A percentile compares a stretch with the other conserved stretches of the same genome.
These are phyloP conservation scores for Thalassiosira mediterranea DNA, from an alignment of 352 stramenopile species.

Conservation along the genomic window DNA sequence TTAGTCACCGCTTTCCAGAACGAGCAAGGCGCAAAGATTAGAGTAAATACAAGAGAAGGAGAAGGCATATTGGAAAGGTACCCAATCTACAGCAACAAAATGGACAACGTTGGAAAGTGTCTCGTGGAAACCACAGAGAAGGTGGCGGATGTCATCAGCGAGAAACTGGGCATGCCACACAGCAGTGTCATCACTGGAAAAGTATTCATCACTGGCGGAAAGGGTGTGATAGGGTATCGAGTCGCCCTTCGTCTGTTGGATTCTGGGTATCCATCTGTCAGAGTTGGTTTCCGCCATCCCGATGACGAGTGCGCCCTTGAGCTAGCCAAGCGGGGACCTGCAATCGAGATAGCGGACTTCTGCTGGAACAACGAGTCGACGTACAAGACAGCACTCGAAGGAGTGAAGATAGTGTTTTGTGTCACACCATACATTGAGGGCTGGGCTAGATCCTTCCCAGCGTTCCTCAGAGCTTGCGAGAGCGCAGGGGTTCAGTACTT, in stretches of 20 bases:
- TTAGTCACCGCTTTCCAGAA: too few relatives aligned
- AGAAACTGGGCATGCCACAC: slow-evolving; percentile 21
- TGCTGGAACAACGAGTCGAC: slow-evolving; percentile 38
- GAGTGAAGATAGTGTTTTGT: slow-evolving; percentile 56
- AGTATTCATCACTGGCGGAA: slow-evolving; percentile 53
- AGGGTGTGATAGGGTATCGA: slow-evolving; percentile 34
- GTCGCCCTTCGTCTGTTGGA: slow-evolving; percentile 39
- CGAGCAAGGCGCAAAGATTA: too few relatives aligned
- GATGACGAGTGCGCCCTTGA: slow-evolving; percentile 30
- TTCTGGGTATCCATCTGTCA: slow-evolving; percentile 30
- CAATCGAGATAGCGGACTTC: slow-evolving; percentile 49
- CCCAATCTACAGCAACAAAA: slow-evolving; percentile 2
- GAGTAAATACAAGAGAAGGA: too few relatives aligned
- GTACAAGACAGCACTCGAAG: slow-evolving; percentile 34
- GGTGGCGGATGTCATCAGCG: slow-evolving; percentile 9
- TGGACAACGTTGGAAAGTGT: slow-evolving; percentile 19
- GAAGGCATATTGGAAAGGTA: too few relatives aligned
- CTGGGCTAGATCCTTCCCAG: slow-evolving; percentile 19
- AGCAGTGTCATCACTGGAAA: slow-evolving; percentile 25
- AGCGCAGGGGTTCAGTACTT: slow-evolving; percentile 30
- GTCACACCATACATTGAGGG: slow-evolving; percentile 11
- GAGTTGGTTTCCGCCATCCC: slow-evolving; percentile 31
- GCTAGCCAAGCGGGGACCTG: slow-evolving; percentile 15
- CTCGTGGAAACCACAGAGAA: slow-evolving; percentile 1
- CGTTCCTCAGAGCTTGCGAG: slow-evolving; percentile 25